phyloP scores from a whole-genome alignment of 768 basidiomycete genomes.

The Podaxis sp. region DNA sequence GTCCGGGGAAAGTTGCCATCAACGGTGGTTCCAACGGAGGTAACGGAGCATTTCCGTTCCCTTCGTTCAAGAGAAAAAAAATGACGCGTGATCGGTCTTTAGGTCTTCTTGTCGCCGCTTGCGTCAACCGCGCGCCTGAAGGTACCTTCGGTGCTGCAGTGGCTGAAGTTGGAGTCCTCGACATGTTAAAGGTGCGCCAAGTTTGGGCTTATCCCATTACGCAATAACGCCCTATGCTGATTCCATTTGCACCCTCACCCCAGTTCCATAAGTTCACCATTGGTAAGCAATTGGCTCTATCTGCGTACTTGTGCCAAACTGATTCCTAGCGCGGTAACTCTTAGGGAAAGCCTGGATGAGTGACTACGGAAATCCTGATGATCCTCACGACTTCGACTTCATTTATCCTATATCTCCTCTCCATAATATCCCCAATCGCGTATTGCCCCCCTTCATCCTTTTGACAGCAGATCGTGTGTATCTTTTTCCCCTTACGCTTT shows the following conservation, averaged over 20 bases:
- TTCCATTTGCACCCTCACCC: slow-evolving; percentile 1
- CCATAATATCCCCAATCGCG: slow-evolving; percentile 67
- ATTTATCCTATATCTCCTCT: slow-evolving; percentile 78
- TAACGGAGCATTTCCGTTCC: slow-evolving; percentile 23
- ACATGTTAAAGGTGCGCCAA: slow-evolving; percentile 64
- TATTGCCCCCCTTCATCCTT: slow-evolving; percentile 70
- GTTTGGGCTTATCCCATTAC: not conserved
- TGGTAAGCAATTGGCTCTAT: slow-evolving; percentile 35
- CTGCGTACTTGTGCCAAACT: not conserved
- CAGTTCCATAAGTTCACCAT: slow-evolving; percentile 79
- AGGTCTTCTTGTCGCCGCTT: slow-evolving; percentile 86
- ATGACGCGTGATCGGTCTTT: not conserved
- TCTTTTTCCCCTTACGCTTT: not conserved
- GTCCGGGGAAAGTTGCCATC: slow-evolving; percentile 68
- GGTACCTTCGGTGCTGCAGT: slow-evolving; percentile 75
- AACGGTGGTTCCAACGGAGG: slow-evolving; percentile 85
- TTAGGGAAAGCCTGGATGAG: slow-evolving; percentile 73
- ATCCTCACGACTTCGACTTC: slow-evolving; percentile 80
- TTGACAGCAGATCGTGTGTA: slow-evolving; percentile 79
- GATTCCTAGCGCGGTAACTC: slow-evolving; percentile 9
- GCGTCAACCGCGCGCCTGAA: slow-evolving; percentile 74
- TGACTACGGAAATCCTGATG: slow-evolving; percentile 77
- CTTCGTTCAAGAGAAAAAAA: not conserved
- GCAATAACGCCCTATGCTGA: slow-evolving; percentile 1
- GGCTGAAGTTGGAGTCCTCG: slow-evolving; percentile 80